Conservation (phyloP, 1,139 yeast genomes). For the Yamadazyma conglobata region DNA sequence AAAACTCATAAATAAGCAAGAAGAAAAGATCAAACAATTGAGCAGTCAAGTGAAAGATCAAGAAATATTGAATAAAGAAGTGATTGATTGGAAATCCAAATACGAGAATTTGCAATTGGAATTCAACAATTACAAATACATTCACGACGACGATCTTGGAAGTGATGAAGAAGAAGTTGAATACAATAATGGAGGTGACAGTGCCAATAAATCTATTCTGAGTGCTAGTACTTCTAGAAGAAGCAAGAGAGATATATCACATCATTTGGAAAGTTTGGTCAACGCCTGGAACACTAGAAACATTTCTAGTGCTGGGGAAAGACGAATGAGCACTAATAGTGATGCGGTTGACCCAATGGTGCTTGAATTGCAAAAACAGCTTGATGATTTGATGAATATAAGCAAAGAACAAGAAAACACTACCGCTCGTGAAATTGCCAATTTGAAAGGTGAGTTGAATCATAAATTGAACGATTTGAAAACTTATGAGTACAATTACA, state of each 20-base stretch:
- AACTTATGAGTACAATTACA: constrained; percentile 53
- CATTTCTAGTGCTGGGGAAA: constrained; percentile 4
- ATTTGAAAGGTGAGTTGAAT: constrained; percentile 34
- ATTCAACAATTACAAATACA: constrained; percentile 36
- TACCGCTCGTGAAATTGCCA: constrained; percentile 30
- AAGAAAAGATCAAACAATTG: constrained; percentile 40
- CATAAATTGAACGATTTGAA: constrained; percentile 34
- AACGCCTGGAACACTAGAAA: constrained; percentile 28
- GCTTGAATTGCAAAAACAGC: constrained; percentile 43
- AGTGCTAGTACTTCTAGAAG: constrained; percentile 23
- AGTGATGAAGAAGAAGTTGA: constrained; percentile 27
- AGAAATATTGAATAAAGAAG: constrained; percentile 43
- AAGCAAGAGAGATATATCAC: constrained; percentile 34
- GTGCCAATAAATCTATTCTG: constrained; percentile 25
- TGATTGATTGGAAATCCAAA: constrained; percentile 46
- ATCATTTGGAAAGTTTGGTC: constrained; percentile 40
- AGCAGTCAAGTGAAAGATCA: constrained; percentile 43
- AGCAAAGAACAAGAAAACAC: constrained; percentile 37
- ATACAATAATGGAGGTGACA: constrained; percentile 14
- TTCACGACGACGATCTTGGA: constrained; percentile 31
- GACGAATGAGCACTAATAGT: constrained; percentile 1
- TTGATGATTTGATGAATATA: constrained; percentile 42
- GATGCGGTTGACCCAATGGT: constrained; percentile 27
- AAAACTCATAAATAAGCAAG: constrained; percentile 53
- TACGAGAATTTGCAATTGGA: constrained; percentile 46